phyloP scores from a whole-genome alignment of 495 filamentous ascomycete genomes.

The Aspergillus homomorphus region DNA sequence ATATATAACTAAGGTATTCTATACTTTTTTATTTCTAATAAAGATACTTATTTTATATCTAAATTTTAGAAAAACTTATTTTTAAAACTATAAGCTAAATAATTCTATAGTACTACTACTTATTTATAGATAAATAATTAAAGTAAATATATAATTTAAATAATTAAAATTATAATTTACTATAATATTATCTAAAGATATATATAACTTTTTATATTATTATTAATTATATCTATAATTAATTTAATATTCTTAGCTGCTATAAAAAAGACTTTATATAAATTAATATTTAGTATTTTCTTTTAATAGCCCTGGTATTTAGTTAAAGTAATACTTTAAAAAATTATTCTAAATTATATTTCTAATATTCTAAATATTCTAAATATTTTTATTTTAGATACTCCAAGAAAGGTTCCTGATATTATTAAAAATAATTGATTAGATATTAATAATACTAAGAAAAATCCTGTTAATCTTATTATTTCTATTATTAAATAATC shows the following conservation, averaged over 20 bases:
- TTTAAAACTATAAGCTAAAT: background rate
- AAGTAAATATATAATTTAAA: constrained; percentile 6
- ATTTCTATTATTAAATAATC: background rate
- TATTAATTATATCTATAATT: background rate
- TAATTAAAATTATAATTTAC: background rate
- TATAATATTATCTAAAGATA: background rate
- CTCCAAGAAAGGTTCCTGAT: too few relatives aligned
- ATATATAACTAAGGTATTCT: too few relatives aligned
- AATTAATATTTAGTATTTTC: background rate
- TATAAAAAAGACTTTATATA: background rate
- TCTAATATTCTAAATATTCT: constrained; percentile 2
- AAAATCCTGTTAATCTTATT: too few relatives aligned
- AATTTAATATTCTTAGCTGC: background rate
- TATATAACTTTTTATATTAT: background rate
- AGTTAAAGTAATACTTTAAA: background rate
- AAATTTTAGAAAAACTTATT: background rate
- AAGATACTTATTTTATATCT: background rate
- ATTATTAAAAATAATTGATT: background rate
- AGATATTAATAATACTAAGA: background rate
- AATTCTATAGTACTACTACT: background rate
- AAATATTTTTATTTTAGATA: background rate
- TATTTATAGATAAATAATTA: too few relatives aligned
- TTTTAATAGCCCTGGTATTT: background rate
- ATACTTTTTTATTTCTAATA: constrained; percentile 8
- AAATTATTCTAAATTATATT: background rate